Base-by-base conservation (phyloP, 2,329 filamentous ascomycete species). In the Mariannaea elegans region DNA sequence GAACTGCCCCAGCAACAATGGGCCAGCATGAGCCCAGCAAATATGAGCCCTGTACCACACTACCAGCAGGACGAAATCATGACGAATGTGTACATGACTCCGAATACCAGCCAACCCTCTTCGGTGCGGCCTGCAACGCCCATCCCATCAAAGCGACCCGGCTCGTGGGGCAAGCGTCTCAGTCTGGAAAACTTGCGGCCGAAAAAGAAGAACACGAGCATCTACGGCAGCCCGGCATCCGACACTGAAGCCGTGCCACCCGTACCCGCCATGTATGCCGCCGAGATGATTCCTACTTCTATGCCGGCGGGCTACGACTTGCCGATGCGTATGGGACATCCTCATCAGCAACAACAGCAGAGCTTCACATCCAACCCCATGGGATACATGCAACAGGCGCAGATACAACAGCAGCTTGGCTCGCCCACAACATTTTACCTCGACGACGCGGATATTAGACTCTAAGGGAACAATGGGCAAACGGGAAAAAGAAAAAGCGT, bases 161-260 rank as follows among this genome's bases (percentile, higher is more conserved):
- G 72, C 23, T 78, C 76, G 4, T 78, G 76, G 76, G 73, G 73
- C 13, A 74, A 76, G 48, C 66, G 76, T 27, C 67, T 76, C 19
- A 76, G 73, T 64, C 74, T 78, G 61, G 76, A 78, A 60, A 75
- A 71, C 57, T 59, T 77, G 21, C 73, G 75, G 7, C 75, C 76
- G 4, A 70, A 71, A 63, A 77, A 77, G 70, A 75, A 76, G 65
- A 72, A 72, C 57, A 63, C 68, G 12, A 71, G 65, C 18, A 68
- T 73, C n/a, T 73, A 74, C 38, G 71, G 68, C 24, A 72, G 70
- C 59, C 71, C 72, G 2, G 57, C 65, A 16, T 70, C 68, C 1
- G 67, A 69, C 41, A 56, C 62, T n/a, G 69, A 71, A 32, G 65
- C 67, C 31, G 68, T 71, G 5, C 69, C 69, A 21, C 69, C 68